Percentiles rank a stretch among this genome's conserved stretches.
phyloP scores from a whole-genome alignment of 805 yeast species.

The Tetrapisispora taiwanensis region DNA sequence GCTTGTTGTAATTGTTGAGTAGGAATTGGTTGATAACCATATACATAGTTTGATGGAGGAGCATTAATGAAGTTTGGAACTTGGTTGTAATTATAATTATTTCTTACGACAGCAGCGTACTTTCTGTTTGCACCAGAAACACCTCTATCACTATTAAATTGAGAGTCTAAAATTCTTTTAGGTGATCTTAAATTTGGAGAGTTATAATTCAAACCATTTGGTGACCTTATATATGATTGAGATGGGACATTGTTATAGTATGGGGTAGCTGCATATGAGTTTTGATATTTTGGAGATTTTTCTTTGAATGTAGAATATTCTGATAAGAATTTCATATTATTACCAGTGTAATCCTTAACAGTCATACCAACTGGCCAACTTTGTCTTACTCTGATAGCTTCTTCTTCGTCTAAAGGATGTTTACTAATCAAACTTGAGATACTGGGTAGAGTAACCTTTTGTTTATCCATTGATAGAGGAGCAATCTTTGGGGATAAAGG shows the following conservation, averaged over 20 bases:
- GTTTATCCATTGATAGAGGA: not conserved
- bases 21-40: not conserved
- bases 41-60: not conserved
- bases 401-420: not conserved
- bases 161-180: not conserved
- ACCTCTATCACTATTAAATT: not conserved
- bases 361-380: conserved; percentile 15
- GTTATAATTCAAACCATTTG: too few species aligned
- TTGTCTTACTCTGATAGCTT: conserved; percentile 12
- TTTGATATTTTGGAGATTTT: not conserved
- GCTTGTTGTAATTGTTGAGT: not conserved
- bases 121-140: not conserved
- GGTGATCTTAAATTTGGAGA: not conserved
- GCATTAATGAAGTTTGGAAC: not conserved
- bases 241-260: not conserved
- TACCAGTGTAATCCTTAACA: conserved; percentile 8
- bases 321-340: conserved; percentile 13
- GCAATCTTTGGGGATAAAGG: conserved; percentile 24
- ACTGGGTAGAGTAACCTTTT: not conserved
- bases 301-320: conserved; percentile 15
- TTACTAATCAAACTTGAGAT: not conserved
- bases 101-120: not conserved
- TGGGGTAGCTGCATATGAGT: not conserved
- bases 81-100: not conserved
- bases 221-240: not conserved